Evolutionary conservation across 1,139 yeast species (phyloP).

Genomic region (Hyphopichia khmerensis): DNA sequence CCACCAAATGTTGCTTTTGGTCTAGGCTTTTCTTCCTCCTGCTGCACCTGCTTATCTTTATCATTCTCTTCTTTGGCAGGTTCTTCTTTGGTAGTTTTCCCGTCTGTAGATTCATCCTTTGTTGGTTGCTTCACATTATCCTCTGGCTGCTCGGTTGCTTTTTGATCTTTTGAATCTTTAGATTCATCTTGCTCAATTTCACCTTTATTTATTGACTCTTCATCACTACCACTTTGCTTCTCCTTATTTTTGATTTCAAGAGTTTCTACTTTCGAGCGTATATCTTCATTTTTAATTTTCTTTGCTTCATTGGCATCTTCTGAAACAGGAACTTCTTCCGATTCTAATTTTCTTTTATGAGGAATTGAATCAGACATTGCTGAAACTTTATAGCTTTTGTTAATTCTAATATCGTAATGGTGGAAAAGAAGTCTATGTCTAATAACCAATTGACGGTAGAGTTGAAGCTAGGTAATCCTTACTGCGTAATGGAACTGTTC

Average conservation of each 20-base stretch:
- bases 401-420: neutral
- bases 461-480: too few relatives aligned
- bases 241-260: conserved; percentile 1
- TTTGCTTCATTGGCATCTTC: neutral
- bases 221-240: neutral
- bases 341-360: conserved; percentile 19
- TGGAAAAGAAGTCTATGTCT: too few relatives aligned
- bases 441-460: too few relatives aligned
- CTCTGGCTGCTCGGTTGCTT: too few relatives aligned
- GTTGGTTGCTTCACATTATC: too few relatives aligned
- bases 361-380: neutral
- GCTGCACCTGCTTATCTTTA: neutral
- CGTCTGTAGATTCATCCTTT: neutral
- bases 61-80: neutral
- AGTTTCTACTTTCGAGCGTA: conserved; percentile 1
- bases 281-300: neutral
- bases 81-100: neutral
- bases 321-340: conserved; percentile 7
- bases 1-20: conserved; percentile 31
- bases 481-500: too few relatives aligned
- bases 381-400: neutral
- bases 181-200: neutral
- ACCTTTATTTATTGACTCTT: neutral
- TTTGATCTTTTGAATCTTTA: too few relatives aligned
- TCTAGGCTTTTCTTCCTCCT: conserved; percentile 5